Evolutionary conservation across 73 alveolate species (phyloP), one percentile per base, ranked within the genome.

Genomic region (Tetrahymena elliotti): DNA sequence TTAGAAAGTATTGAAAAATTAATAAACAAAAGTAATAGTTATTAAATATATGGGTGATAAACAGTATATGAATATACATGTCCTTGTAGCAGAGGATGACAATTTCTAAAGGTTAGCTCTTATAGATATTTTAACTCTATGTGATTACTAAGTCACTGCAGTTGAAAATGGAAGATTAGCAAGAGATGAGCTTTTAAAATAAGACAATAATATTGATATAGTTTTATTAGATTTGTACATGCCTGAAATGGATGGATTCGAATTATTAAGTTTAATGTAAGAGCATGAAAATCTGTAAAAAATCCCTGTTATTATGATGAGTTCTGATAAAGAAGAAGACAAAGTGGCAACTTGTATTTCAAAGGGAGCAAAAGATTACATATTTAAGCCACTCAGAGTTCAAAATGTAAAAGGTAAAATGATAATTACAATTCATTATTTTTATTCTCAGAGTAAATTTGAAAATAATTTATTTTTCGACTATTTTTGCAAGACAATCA

Each of bases 211-310:
- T 34, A 97, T 94, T 35, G 99, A 98, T 94, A 93, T 98, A 39
- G 98, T 98, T 31, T 96, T 98, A 53, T 95, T 98, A 5, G 99
- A 98, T 93, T 95, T 98, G 18, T 84, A 84, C 52, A 96, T 98
- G 98, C 99, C 99, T 4, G 98, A 95, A 93, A 97, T 98, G 98
- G 98, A 96, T 84, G 99, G 99, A 1, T 52, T 97, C n/a, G 99
- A 97, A 84, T 96, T 98, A 18, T 98, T 98, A 38, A 40, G 95
- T 33, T 53, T 84, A 35, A 96, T 98, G 97, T 93, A 97, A 94
- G 97, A 95, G 54, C 97, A 98, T 38, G 95, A 94, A 34, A 83
- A 94, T 93, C 96, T 97, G 31, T 52, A 93, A 82, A 96, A 96
- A 27, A 95, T 97, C 33, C 99, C 99, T 9, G 99, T 98, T 34